Evolutionary conservation across 2,329 filamentous ascomycete species (phyloP).

Genomic region (Xylaria sp.): DNA sequence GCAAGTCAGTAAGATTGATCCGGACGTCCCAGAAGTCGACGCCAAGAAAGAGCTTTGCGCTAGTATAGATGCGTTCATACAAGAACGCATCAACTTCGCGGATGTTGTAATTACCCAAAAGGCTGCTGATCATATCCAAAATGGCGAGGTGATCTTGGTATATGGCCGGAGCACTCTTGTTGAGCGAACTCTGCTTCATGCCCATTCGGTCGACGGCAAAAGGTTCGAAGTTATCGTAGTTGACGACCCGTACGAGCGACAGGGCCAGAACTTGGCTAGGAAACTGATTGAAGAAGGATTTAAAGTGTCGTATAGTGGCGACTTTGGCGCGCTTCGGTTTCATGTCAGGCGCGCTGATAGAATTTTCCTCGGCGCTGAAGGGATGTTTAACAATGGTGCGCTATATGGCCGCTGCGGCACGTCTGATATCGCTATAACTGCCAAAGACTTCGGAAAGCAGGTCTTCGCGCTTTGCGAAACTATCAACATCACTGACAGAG

Average conservation of each 20-base stretch:
- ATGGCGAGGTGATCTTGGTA: conserved; percentile 85
- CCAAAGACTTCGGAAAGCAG: conserved; percentile 77
- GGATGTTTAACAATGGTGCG: conserved; percentile 94
- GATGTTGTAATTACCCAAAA: conserved; percentile 85
- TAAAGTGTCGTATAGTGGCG: conserved; percentile 81
- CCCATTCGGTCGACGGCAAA: conserved; percentile 72
- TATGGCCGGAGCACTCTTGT: conserved; percentile 89
- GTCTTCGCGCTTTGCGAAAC: conserved; percentile 93
- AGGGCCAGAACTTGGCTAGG: conserved; percentile 71
- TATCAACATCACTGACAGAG: conserved; percentile 88
- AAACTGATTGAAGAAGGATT: conserved; percentile 74
- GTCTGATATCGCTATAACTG: conserved; percentile 85
- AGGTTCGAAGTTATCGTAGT: conserved; percentile 86
- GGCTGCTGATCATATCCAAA: conserved; percentile 77
- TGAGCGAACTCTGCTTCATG: conserved; percentile 80
- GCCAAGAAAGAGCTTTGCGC: conserved; percentile 83
- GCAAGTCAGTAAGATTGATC: conserved; percentile 88
- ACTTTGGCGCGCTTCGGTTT: conserved; percentile 77
- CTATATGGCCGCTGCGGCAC: conserved; percentile 90
- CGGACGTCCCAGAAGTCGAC: conserved; percentile 81
- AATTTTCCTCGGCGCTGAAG: conserved; percentile 87
- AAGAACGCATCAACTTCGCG: conserved; percentile 87
- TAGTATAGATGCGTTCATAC: conserved; percentile 88
- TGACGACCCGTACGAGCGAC: conserved; percentile 70
- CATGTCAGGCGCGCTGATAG: conserved; percentile 74